A percentile compares a stretch with the other conserved stretches of the same genome.
Conservation (phyloP, 2,329 filamentous ascomycete species). For the Exophiala oligosperma region DNA sequence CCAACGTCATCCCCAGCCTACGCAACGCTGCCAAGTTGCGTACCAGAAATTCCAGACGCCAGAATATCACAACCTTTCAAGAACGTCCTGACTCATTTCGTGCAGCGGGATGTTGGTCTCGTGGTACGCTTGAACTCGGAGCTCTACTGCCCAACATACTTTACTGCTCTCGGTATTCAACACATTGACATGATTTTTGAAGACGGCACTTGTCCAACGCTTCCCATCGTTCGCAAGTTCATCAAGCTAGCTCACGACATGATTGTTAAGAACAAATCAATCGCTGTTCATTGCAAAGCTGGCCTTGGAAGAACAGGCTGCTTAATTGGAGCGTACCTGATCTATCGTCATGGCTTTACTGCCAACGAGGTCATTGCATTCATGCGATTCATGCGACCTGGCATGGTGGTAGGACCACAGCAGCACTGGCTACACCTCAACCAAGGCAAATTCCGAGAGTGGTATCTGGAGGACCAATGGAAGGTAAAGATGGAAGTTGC, state of each 20-base stretch:
- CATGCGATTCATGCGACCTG: slow-evolving; percentile 98
- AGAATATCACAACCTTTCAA: slow-evolving; percentile 85
- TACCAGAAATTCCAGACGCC: slow-evolving; percentile 70
- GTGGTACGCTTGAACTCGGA: slow-evolving; percentile 95
- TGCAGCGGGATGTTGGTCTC: slow-evolving; percentile 81
- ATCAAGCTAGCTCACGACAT: slow-evolving; percentile 92
- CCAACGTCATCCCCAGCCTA: slow-evolving; percentile 72
- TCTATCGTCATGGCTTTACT: slow-evolving; percentile 95
- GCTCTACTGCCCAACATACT: slow-evolving; percentile 95
- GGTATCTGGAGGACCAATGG: slow-evolving; percentile 81
- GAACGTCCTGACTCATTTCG: slow-evolving; percentile 90
- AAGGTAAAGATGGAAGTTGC: slow-evolving; percentile 76
- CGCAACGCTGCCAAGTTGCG: slow-evolving; percentile 69
- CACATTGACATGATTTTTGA: slow-evolving; percentile 99
- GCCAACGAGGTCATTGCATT: slow-evolving; percentile 96
- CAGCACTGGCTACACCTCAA: slow-evolving; percentile 99
- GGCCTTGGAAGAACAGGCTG: slow-evolving; percentile 93
- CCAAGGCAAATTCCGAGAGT: slow-evolving; percentile 95
- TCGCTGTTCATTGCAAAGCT: slow-evolving; percentile 98
- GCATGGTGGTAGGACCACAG: slow-evolving; percentile 98
- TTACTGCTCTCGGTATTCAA: slow-evolving; percentile 89
- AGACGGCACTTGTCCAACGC: slow-evolving; percentile 89
- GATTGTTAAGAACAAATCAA: slow-evolving; percentile 89
- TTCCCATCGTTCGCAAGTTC: slow-evolving; percentile 89
- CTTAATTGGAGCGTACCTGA: slow-evolving; percentile 94